phyloP scores from a whole-genome alignment of 371 early-diverging fungal genomes.

The Apophysomyces variabilis region DNA sequence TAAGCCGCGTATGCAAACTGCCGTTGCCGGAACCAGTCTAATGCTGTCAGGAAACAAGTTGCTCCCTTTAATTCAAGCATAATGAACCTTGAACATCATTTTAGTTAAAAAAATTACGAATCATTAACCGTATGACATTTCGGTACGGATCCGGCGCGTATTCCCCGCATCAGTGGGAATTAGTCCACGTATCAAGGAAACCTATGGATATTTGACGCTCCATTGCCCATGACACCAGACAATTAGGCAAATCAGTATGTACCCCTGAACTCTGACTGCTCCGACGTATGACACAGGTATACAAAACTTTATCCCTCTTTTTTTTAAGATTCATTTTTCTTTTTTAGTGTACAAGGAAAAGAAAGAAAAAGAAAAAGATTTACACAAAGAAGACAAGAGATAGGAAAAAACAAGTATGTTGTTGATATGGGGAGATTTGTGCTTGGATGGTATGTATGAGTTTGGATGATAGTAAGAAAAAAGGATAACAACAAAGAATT shows the following conservation, averaged over 20 bases:
- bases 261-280: conserved; percentile 5
- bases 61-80: no score
- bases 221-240: no score
- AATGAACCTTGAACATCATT: no score
- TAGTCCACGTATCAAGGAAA: no score
- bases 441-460: neutral
- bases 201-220: no score
- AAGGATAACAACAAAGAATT: conserved; percentile 1
- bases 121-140: no score
- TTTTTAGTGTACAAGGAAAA: conserved; percentile 3
- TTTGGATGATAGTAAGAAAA: conserved; percentile 2
- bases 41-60: no score
- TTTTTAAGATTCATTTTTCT: neutral
- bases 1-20: no score
- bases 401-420: neutral
- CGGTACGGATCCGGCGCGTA: no score
- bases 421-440: neutral
- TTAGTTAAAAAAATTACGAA: no score
- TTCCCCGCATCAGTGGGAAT: no score
- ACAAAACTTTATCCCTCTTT: neutral
- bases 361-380: conserved; percentile 12
- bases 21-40: no score
- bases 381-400: neutral
- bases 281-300: neutral
- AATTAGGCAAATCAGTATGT: neutral